A percentile compares a stretch with the other conserved stretches of the same genome.
These are phyloP conservation scores for Henckelia pumila DNA, from an alignment of 257 asterid species.

Conservation along the genomic window DNA sequence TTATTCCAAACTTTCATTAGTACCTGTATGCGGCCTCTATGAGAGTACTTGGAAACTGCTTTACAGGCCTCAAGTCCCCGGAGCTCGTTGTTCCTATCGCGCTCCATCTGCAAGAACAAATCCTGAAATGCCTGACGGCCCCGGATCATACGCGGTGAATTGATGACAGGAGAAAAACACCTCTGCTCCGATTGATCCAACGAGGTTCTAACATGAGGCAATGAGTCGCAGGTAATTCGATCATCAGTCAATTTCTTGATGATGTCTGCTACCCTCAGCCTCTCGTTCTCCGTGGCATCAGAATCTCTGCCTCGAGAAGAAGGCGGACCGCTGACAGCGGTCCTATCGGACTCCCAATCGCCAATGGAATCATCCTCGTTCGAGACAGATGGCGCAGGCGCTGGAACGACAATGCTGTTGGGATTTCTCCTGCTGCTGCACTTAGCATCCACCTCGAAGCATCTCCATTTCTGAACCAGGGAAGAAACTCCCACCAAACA, in stretches of 20 bases:
- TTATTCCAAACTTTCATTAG: background rate
- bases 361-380: constrained; percentile 40
- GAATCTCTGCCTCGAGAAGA: constrained; percentile 47
- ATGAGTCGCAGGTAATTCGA: constrained; percentile 28
- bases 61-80: constrained; percentile 43
- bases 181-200: constrained; percentile 40
- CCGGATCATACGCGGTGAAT: constrained; percentile 55
- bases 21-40: constrained; percentile 86
- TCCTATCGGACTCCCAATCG: constrained; percentile 60
- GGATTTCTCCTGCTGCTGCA: constrained; percentile 23
- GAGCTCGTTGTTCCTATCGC: constrained; percentile 59
- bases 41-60: constrained; percentile 66
- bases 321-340: constrained; percentile 34
- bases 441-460: constrained; percentile 50
- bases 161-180: constrained; percentile 30
- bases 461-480: constrained; percentile 71
- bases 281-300: constrained; percentile 62
- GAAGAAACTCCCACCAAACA: constrained; percentile 65
- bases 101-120: constrained; percentile 53
- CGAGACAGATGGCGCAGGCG: constrained; percentile 21
- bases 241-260: constrained; percentile 52
- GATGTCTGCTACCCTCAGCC: constrained; percentile 67
- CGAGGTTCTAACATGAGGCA: constrained; percentile 43
- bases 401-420: constrained; percentile 3
- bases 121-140: constrained; percentile 76